Base-by-base conservation (phyloP, 139 green algal species). In the Auxenochlorella protothecoides region DNA sequence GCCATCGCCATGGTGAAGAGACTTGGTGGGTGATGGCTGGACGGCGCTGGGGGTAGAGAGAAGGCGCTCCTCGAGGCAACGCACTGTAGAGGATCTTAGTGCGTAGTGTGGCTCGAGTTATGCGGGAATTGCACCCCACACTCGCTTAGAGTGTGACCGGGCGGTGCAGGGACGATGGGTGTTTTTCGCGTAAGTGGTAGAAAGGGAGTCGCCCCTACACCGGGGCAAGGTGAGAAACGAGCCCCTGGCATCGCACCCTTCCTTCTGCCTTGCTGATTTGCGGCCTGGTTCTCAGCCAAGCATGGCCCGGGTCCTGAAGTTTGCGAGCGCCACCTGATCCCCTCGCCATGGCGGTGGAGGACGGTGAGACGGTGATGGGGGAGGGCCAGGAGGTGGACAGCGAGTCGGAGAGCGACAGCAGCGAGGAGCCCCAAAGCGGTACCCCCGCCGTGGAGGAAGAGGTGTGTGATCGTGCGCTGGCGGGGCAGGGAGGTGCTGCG, bases 341-440 rank as follows among this genome's bases (percentile, higher is more conserved):
- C 27, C 57, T 62, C 11, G 57, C 9, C 9, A 11, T 11, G 57
- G 9, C 57, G 9, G 11, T 62, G 57, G 57, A 62, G 9, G 9
- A 62, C 57, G 9, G 57, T 62, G 57, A 62, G 57, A 11, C 9
- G 9, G 9, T 11, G 9, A 15, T 62, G 11, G 57, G 57, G 57
- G 57, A 62, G 9, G 9, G 57, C 68, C 27, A 44, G 27, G 81
- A 86, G 63, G 63, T 81, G 5, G 75, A 80, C 52, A 78, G 74
- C 6, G 82, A 87, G 60, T 77, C 73, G 0, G 84, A 87, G 64
- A 83, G 68, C 14, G 84, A 89, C 55, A 75, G 83, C 12, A 79
- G 68, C 6, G 84, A 85, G 59, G 84, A 84, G 56, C 74, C 79
- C 5, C 27, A 44, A 44, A 76, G 66, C 16, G 79, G 75, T 12